These are phyloP conservation scores for Santalum album DNA, from an alignment of 164 flowering plant genomes.

Conservation along the genomic window DNA sequence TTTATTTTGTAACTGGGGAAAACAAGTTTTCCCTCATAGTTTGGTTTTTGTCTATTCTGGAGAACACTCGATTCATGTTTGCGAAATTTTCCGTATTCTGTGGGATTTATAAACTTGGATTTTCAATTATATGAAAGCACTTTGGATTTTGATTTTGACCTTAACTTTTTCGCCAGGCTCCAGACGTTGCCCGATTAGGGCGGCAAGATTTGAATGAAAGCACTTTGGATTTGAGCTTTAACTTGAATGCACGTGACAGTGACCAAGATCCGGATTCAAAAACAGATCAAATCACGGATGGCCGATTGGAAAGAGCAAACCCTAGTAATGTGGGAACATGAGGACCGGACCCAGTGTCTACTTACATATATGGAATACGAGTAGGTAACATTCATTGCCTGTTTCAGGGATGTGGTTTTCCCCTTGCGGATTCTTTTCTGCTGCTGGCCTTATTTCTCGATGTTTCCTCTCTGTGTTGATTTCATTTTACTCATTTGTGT, in stretches of 20 bases:
- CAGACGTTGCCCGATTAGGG: neutral
- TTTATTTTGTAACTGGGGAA: too few relatives aligned
- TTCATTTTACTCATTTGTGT: too few relatives aligned
- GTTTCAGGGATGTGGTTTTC: neutral
- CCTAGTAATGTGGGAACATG: neutral
- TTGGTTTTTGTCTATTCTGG: too few relatives aligned
- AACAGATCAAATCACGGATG: neutral
- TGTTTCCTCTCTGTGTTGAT: neutral
- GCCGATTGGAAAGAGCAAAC: neutral
- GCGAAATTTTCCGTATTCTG: too few relatives aligned
- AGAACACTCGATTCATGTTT: too few relatives aligned
- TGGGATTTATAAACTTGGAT: too few relatives aligned
- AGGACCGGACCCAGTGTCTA: neutral
- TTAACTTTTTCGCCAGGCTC: slow-evolving; percentile 1
- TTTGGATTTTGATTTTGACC: neutral
- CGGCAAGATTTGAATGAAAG: slow-evolving; percentile 8
- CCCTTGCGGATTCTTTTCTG: neutral
- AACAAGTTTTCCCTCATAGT: too few relatives aligned
- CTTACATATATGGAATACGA: neutral
- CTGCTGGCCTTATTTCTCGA: neutral
- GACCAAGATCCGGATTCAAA: neutral
- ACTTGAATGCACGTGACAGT: neutral
- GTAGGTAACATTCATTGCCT: neutral
- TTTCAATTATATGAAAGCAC: too few relatives aligned
- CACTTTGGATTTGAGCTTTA: slow-evolving; percentile 5